These are phyloP conservation scores for Straminergon stramineum DNA, from an alignment of 225 moss, liverwort and hornwort genomes.

Conservation along the genomic window DNA sequence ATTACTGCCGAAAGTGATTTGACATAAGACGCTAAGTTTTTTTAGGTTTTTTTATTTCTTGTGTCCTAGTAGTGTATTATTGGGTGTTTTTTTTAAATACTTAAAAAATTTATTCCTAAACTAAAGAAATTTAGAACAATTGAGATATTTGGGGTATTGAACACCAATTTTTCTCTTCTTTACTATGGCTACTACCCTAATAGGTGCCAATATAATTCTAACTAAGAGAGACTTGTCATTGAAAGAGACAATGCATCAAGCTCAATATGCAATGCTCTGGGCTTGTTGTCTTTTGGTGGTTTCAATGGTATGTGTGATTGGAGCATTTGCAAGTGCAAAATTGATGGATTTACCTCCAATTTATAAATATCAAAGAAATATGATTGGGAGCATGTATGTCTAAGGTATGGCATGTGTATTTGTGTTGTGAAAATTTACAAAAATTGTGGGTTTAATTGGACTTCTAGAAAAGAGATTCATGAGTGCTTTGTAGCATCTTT, in stretches of 20 bases:
- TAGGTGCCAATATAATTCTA: neutral
- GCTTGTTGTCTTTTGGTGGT: neutral
- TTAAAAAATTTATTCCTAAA: neutral
- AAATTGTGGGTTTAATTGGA: neutral
- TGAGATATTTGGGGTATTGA: constrained; percentile 12
- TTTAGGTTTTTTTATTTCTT: neutral
- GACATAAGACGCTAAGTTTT: accelerated
- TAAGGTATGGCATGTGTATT: neutral
- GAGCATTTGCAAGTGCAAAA: neutral
- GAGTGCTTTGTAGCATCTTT: neutral
- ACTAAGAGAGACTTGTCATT: neutral
- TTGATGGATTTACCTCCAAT: neutral
- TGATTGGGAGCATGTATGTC: neutral
- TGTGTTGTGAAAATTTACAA: neutral
- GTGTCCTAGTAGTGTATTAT: neutral
- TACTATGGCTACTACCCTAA: neutral
- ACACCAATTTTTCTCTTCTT: constrained; percentile 2
- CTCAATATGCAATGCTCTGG: neutral
- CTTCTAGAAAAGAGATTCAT: neutral
- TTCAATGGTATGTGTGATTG: neutral
- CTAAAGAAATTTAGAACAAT: neutral
- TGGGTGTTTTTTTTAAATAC: neutral
- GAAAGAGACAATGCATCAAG: neutral
- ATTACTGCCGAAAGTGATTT: accelerated
- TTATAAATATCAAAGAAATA: neutral